Evolutionary conservation across 148 eudicot species (phyloP).

Genomic region (Linanthus parryae): DNA sequence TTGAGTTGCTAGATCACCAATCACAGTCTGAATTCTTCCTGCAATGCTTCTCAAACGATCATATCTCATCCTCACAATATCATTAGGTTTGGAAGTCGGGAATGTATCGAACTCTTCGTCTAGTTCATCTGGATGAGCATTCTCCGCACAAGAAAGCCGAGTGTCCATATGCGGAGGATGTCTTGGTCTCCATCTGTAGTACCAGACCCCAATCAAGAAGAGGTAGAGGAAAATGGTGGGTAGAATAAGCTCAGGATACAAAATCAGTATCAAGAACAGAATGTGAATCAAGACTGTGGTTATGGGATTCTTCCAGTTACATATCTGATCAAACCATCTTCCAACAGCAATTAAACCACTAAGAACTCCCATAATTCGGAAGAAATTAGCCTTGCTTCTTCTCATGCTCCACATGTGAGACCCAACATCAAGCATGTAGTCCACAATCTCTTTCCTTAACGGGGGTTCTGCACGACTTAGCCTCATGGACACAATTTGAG

Average conservation of each 20-base stretch:
- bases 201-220: slow-evolving; percentile 19
- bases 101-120: slow-evolving; percentile 20
- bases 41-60: slow-evolving; percentile 19
- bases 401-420: slow-evolving; percentile 25
- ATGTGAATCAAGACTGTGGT: slow-evolving; percentile 19
- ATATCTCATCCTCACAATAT: slow-evolving; percentile 19
- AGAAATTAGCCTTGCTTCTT: slow-evolving; percentile 20
- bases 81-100: slow-evolving; percentile 18
- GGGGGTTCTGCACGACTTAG: slow-evolving; percentile 17
- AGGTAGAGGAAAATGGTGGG: slow-evolving; percentile 20
- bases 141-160: slow-evolving; percentile 19
- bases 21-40: slow-evolving; percentile 18
- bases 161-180: slow-evolving; percentile 20
- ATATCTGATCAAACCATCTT: slow-evolving; percentile 22
- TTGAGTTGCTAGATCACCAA: slow-evolving; percentile 19
- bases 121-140: slow-evolving; percentile 17
- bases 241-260: slow-evolving; percentile 16
- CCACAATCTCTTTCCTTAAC: slow-evolving; percentile 17
- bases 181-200: slow-evolving; percentile 17
- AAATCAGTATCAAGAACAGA: slow-evolving; percentile 17
- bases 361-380: slow-evolving; percentile 18
- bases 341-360: slow-evolving; percentile 21
- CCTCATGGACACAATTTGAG: slow-evolving; percentile 17
- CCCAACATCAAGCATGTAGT: slow-evolving; percentile 18
- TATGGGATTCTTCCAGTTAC: slow-evolving; percentile 19